Percentiles rank a stretch among this genome's conserved stretches.
Evolutionary conservation across 108 stramenopile species (phyloP).

Genomic region (Aurantiochytrium sp.): DNA sequence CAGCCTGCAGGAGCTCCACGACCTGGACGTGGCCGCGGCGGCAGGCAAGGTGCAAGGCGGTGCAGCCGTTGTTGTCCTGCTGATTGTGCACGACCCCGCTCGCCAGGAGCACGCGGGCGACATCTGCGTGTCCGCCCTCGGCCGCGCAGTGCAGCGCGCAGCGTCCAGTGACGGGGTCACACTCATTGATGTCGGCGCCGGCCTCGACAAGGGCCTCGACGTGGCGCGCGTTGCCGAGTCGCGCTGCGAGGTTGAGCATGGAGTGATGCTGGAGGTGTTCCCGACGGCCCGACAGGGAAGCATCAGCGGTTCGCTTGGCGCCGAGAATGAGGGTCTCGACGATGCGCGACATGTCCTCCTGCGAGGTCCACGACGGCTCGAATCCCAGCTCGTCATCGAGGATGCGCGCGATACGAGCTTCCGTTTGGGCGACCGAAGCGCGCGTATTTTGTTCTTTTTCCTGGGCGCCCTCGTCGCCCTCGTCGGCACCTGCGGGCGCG

Average conservation of each 20-base stretch:
- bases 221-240: neutral
- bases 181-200: neutral
- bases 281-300: neutral
- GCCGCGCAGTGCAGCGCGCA: slow-evolving; percentile 25
- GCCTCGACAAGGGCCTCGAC: slow-evolving; percentile 12
- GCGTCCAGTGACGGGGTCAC: neutral
- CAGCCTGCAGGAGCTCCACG: slow-evolving; percentile 36
- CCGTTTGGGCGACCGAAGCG: neutral
- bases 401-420: neutral
- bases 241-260: slow-evolving; percentile 19
- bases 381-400: neutral
- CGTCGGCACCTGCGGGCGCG: too few relatives aligned
- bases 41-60: neutral
- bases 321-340: slow-evolving; percentile 23
- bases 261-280: neutral
- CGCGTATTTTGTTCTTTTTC: too few relatives aligned
- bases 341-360: neutral
- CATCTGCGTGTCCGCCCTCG: slow-evolving; percentile 4
- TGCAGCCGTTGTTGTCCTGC: neutral
- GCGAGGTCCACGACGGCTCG: neutral
- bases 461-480: too few relatives aligned
- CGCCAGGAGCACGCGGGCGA: neutral
- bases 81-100: neutral
- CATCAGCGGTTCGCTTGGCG: neutral
- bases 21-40: slow-evolving; percentile 39